These are phyloP conservation scores for Pseudonectria foliicola DNA, from an alignment of 2,329 filamentous ascomycete species.

Conservation along the genomic window DNA sequence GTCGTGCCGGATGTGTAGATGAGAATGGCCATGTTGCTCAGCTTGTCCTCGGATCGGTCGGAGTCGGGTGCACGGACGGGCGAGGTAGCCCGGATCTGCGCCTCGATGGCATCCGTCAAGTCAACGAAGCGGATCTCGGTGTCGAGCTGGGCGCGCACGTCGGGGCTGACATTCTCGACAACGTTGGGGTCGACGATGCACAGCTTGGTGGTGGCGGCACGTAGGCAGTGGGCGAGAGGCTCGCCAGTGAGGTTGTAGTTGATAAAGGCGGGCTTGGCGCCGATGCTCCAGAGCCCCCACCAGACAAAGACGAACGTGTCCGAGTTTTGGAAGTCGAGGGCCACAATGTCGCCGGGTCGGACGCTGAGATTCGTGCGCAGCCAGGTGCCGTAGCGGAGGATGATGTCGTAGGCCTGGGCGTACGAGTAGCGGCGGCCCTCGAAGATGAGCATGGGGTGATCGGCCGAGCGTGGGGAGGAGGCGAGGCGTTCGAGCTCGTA, in stretches of 20 bases:
- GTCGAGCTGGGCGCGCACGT: slow-evolving; percentile 44
- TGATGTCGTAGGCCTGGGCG: slow-evolving; percentile 63
- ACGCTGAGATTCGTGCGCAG: slow-evolving; percentile 58
- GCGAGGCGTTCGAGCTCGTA: slow-evolving; percentile 67
- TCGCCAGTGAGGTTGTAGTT: slow-evolving; percentile 76
- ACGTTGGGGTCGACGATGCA: slow-evolving; percentile 62
- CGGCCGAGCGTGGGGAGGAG: slow-evolving; percentile 39
- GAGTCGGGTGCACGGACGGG: slow-evolving; percentile 52
- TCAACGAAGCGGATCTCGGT: slow-evolving; percentile 51
- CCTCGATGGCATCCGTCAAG: slow-evolving; percentile 51
- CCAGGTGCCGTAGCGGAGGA: slow-evolving; percentile 69
- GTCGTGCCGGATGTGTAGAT: slow-evolving; percentile 87
- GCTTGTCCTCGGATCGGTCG: slow-evolving; percentile 41
- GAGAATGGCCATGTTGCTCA: slow-evolving; percentile 58
- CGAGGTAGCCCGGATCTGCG: slow-evolving; percentile 43
- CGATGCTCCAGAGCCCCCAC: slow-evolving; percentile 75
- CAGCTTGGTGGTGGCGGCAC: slow-evolving; percentile 57
- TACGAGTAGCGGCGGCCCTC: slow-evolving; percentile 66
- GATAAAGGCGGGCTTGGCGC: slow-evolving; percentile 76
- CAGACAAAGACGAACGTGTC: slow-evolving; percentile 70
- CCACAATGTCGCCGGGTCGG: slow-evolving; percentile 67
- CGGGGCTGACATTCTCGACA: slow-evolving; percentile 47
- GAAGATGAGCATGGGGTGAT: slow-evolving; percentile 57
- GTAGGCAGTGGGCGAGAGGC: slow-evolving; percentile 67
- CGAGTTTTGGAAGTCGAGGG: slow-evolving; percentile 74